Evolutionary conservation across 1,284 basidiomycete genomes (phyloP).

Genomic region (Cerrena zonata): DNA sequence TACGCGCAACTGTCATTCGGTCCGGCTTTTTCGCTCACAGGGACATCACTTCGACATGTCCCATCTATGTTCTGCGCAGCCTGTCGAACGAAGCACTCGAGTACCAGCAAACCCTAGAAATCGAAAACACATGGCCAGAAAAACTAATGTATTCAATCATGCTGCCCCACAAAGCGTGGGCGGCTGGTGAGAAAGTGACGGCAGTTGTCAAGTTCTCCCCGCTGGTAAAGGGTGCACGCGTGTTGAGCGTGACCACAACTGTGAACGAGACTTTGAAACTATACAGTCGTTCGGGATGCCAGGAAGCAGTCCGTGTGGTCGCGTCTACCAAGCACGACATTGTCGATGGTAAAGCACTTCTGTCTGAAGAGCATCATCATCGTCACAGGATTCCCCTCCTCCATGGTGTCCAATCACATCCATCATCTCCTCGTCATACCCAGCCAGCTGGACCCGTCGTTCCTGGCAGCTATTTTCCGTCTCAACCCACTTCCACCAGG

Average conservation of each 20-base stretch:
- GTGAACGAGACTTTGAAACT: conserved; percentile 76
- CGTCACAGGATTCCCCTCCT: conserved; percentile 25
- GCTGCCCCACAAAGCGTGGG: conserved; percentile 86
- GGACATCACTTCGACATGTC: conserved; percentile 61
- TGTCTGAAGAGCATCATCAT: conserved; percentile 34
- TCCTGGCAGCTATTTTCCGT: conserved; percentile 15
- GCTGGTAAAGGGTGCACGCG: conserved; percentile 75
- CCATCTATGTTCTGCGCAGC: conserved; percentile 67
- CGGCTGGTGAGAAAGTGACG: conserved; percentile 78
- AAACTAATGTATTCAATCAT: conserved; percentile 90
- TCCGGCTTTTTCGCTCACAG: conserved; percentile 54
- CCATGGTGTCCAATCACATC: conserved; percentile 16
- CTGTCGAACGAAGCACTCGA: conserved; percentile 81
- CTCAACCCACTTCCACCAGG: conserved; percentile 13
- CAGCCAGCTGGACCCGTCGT: conserved; percentile 1
- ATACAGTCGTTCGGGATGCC: conserved; percentile 46
- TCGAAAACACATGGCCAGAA: conserved; percentile 93
- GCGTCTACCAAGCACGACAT: conserved; percentile 70
- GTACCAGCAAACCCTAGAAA: conserved; percentile 90
- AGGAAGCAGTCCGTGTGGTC: conserved; percentile 62
- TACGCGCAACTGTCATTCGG: conserved; percentile 76
- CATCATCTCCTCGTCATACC: conserved; percentile 10
- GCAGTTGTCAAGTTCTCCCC: conserved; percentile 84
- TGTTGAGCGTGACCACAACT: conserved; percentile 62
- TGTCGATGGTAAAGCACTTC: conserved; percentile 53